A percentile compares a stretch with the other conserved stretches of the same genome.
These are phyloP conservation scores for Wickerhamiella cacticola DNA, from an alignment of 805 yeast species.

Conservation along the genomic window DNA sequence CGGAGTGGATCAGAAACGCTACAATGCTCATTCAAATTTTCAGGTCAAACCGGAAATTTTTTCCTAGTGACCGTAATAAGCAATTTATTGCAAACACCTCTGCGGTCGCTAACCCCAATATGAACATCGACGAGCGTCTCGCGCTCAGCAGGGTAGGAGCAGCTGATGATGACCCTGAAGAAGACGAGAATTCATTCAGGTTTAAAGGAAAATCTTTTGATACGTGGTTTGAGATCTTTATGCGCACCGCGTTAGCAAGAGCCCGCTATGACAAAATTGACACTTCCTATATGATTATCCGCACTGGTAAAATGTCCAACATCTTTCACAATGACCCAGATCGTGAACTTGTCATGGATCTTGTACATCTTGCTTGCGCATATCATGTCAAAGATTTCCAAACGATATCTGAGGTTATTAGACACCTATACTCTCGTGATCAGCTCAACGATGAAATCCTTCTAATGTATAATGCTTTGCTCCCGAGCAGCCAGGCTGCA, in stretches of 20 bases:
- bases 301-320: conserved; percentile 63
- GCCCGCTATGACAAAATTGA: conserved; percentile 47
- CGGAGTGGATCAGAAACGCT: conserved; percentile 74
- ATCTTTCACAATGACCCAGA: conserved; percentile 60
- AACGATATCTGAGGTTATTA: conserved; percentile 44
- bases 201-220: conserved; percentile 69
- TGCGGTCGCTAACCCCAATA: conserved; percentile 15
- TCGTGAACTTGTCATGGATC: conserved; percentile 46
- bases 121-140: conserved; percentile 54
- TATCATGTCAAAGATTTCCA: conserved; percentile 39
- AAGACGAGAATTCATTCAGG: conserved; percentile 26
- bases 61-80: conserved; percentile 61
- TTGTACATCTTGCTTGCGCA: conserved; percentile 57
- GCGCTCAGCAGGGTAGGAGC: conserved; percentile 28
- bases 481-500: conserved; percentile 48
- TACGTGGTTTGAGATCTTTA: conserved; percentile 74
- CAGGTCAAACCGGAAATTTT: conserved; percentile 62
- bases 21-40: conserved; percentile 75
- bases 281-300: conserved; percentile 57
- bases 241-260: conserved; percentile 61
- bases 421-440: conserved; percentile 51
- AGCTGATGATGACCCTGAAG: conserved; percentile 29
- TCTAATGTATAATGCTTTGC: conserved; percentile 53
- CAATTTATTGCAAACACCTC: neutral
- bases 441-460: conserved; percentile 66